These are phyloP conservation scores for Hygrocybe punicea DNA, from an alignment of 768 basidiomycete genomes.

Conservation along the genomic window DNA sequence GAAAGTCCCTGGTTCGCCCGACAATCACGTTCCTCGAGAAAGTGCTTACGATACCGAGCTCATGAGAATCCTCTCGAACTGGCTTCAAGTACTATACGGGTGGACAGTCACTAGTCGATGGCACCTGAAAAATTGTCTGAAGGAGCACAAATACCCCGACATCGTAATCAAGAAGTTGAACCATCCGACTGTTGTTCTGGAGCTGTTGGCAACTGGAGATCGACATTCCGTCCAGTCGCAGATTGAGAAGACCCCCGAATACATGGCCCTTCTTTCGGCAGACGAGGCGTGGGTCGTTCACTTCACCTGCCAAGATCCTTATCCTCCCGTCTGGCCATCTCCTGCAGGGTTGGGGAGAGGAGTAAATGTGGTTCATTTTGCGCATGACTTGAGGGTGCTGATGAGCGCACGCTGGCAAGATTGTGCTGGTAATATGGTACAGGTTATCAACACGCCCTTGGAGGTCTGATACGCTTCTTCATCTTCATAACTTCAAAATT, in stretches of 20 bases:
- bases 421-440: slow-evolving; percentile 3
- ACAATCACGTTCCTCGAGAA: slow-evolving; percentile 11
- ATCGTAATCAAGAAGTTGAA: slow-evolving; percentile 9
- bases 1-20: neutral
- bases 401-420: slow-evolving; percentile 10
- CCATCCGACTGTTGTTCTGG: slow-evolving; percentile 8
- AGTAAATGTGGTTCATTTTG: slow-evolving; percentile 14
- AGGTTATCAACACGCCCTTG: neutral
- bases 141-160: slow-evolving; percentile 11
- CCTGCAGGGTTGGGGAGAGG: neutral
- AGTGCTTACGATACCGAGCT: slow-evolving; percentile 15
- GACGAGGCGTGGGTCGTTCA: slow-evolving; percentile 15
- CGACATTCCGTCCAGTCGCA: slow-evolving; percentile 6
- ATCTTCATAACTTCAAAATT: neutral
- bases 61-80: slow-evolving; percentile 15
- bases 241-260: slow-evolving; percentile 9
- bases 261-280: slow-evolving; percentile 10
- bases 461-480: neutral
- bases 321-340: slow-evolving; percentile 11
- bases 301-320: slow-evolving; percentile 13
- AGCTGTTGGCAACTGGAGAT: slow-evolving; percentile 12
- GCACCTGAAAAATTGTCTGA: slow-evolving; percentile 9
- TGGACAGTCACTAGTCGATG: slow-evolving; percentile 14
- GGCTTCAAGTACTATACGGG: slow-evolving; percentile 7
- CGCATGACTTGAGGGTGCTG: slow-evolving; percentile 11